phyloP scores from a whole-genome alignment of 1,284 basidiomycete genomes.

The Boletus calvinii region DNA sequence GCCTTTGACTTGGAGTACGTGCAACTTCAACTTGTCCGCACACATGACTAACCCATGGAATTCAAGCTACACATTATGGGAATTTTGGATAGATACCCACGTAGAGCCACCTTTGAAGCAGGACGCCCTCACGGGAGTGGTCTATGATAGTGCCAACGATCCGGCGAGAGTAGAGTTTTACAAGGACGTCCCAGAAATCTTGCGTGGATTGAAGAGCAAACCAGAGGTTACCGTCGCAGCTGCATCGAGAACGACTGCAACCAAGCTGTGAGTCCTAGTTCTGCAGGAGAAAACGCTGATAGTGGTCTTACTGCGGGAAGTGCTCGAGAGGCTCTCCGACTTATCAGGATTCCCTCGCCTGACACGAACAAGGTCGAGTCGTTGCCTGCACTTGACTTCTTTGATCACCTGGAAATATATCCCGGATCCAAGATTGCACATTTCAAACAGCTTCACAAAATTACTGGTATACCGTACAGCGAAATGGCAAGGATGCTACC shows the following conservation, averaged over 20 bases:
- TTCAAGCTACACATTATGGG: conserved; percentile 78
- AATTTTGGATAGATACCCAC: conserved; percentile 82
- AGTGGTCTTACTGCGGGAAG: conserved; percentile 40
- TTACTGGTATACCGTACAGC: conserved; percentile 78
- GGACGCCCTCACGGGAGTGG: conserved; percentile 41
- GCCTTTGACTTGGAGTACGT: conserved; percentile 85
- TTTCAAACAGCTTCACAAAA: conserved; percentile 66
- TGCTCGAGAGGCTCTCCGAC: conserved; percentile 69
- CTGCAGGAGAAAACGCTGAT: background rate
- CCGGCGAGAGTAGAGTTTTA: conserved; percentile 67
- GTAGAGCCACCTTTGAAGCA: conserved; percentile 62
- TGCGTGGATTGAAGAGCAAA: conserved; percentile 55
- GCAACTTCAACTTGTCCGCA: background rate
- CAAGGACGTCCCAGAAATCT: conserved; percentile 71
- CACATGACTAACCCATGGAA: conserved; percentile 10
- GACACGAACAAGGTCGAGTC: conserved; percentile 7
- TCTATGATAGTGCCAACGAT: conserved; percentile 30
- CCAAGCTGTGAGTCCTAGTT: conserved; percentile 56
- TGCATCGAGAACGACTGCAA: conserved; percentile 73
- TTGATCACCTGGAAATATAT: conserved; percentile 84
- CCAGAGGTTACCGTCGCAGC: conserved; percentile 65
- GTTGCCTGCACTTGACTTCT: conserved; percentile 58
- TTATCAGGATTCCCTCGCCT: conserved; percentile 61
- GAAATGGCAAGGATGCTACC: conserved; percentile 66
- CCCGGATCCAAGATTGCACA: conserved; percentile 84